These are phyloP conservation scores for Conoideocrella luteorostrata DNA, from an alignment of 2,329 filamentous ascomycete genomes.

Conservation along the genomic window DNA sequence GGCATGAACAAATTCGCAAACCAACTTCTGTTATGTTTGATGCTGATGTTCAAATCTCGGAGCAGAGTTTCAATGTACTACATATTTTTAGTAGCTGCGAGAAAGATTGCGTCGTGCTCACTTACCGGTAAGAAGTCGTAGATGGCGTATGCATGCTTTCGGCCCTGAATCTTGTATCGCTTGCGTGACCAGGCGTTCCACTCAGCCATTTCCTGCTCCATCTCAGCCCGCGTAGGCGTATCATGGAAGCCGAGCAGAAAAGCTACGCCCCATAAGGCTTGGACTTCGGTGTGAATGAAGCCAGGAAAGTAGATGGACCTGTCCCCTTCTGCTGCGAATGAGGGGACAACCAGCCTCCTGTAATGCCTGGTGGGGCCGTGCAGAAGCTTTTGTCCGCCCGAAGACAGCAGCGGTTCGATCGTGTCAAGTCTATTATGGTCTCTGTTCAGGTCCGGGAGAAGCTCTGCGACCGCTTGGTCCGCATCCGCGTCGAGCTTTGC, in stretches of 20 bases:
- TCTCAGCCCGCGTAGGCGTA: conserved; percentile 17
- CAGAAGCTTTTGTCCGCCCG: too few relatives aligned
- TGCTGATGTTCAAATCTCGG: too few relatives aligned
- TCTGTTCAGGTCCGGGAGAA: too few relatives aligned
- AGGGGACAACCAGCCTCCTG: conserved; percentile 17
- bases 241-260: conserved; percentile 21
- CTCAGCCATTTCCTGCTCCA: conserved; percentile 23
- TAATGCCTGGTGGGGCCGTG: conserved; percentile 18
- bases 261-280: conserved; percentile 24
- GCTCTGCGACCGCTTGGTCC: too few relatives aligned
- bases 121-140: conserved; percentile 25
- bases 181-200: conserved; percentile 27
- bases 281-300: conserved; percentile 22
- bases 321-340: conserved; percentile 21
- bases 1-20: too few relatives aligned
- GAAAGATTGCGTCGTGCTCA: too few relatives aligned
- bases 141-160: conserved; percentile 23
- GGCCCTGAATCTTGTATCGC: conserved; percentile 24
- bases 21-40: too few relatives aligned
- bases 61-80: too few relatives aligned
- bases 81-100: too few relatives aligned
- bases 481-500: conserved; percentile 1
- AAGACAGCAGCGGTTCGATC: too few relatives aligned
- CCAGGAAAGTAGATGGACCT: conserved; percentile 26
- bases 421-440: too few relatives aligned